phyloP scores from a whole-genome alignment of 371 early-diverging fungal species.

The Entomophthora muscae region DNA sequence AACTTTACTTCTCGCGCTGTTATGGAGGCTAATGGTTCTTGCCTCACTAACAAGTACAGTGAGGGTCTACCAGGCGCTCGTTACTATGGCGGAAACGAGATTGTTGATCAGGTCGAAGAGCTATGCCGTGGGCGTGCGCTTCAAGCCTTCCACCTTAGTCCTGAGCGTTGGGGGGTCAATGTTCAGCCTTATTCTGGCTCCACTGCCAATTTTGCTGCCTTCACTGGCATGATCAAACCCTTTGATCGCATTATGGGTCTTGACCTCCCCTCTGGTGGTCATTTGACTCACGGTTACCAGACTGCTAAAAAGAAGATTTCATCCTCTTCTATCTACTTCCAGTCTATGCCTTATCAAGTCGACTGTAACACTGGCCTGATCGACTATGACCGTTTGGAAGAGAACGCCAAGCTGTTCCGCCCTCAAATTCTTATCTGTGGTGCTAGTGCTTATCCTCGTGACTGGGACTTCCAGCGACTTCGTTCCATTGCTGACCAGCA shows the following conservation, averaged over 20 bases:
- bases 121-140: conserved; percentile 95
- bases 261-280: conserved; percentile 97
- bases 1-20: conserved; percentile 97
- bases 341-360: conserved; percentile 95
- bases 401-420: conserved; percentile 79
- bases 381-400: conserved; percentile 88
- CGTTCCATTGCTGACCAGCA: conserved; percentile 83
- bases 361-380: conserved; percentile 73
- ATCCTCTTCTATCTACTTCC: conserved; percentile 92
- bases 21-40: conserved; percentile 95
- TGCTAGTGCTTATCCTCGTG: conserved; percentile 93
- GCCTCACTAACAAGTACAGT: conserved; percentile 98
- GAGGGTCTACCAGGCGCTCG: conserved; percentile 96
- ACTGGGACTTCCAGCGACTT: conserved; percentile 94
- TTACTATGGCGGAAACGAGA: conserved; percentile 93
- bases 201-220: conserved; percentile 97
- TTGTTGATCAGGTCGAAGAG: conserved; percentile 89
- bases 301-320: conserved; percentile 99
- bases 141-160: conserved; percentile 78
- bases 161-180: conserved; percentile 97
- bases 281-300: conserved; percentile 99
- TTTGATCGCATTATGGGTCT: conserved; percentile 98
- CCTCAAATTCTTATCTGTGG: conserved; percentile 97
- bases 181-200: conserved; percentile 98
- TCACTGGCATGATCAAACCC: conserved; percentile 87